Evolutionary conservation across 768 basidiomycete genomes (phyloP).

Genomic region (Exsudoporus frostii): DNA sequence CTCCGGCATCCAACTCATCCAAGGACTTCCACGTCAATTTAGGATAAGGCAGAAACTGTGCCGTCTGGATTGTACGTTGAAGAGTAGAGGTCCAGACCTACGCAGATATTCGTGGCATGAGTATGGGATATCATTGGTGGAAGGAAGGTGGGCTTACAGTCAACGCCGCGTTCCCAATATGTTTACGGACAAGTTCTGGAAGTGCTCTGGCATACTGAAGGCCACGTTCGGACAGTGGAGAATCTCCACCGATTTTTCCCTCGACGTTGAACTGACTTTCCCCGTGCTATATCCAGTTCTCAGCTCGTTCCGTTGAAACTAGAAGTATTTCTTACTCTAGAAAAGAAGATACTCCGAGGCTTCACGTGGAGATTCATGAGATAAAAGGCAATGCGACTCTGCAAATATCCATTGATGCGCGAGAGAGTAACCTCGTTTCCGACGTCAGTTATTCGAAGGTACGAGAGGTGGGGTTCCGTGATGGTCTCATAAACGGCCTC

Average conservation of each 20-base stretch:
- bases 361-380: slow-evolving; percentile 98
- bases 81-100: slow-evolving; percentile 99
- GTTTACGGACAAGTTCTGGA: slow-evolving; percentile 83
- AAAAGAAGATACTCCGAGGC: slow-evolving; percentile 94
- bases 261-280: slow-evolving; percentile 97
- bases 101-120: not conserved
- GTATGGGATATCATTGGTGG: not conserved
- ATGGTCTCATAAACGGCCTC: slow-evolving; percentile 96
- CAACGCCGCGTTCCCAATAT: slow-evolving; percentile 83
- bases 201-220: slow-evolving; percentile 82
- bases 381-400: slow-evolving; percentile 96
- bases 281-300: slow-evolving; percentile 65
- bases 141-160: slow-evolving; percentile 51
- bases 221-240: slow-evolving; percentile 78
- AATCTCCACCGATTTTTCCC: slow-evolving; percentile 98
- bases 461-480: slow-evolving; percentile 85
- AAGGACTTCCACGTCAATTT: slow-evolving; percentile 99
- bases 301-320: slow-evolving; percentile 4
- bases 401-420: slow-evolving; percentile 90
- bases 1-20: slow-evolving; percentile 97
- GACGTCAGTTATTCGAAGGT: slow-evolving; percentile 90
- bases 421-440: slow-evolving; percentile 85
- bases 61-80: slow-evolving; percentile 89
- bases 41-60: slow-evolving; percentile 71
- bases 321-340: slow-evolving; percentile 60